Evolutionary conservation across 345 rosid species (phyloP), one percentile per base, ranked within the genome.

Genomic region (Rubroshorea leprosula): DNA sequence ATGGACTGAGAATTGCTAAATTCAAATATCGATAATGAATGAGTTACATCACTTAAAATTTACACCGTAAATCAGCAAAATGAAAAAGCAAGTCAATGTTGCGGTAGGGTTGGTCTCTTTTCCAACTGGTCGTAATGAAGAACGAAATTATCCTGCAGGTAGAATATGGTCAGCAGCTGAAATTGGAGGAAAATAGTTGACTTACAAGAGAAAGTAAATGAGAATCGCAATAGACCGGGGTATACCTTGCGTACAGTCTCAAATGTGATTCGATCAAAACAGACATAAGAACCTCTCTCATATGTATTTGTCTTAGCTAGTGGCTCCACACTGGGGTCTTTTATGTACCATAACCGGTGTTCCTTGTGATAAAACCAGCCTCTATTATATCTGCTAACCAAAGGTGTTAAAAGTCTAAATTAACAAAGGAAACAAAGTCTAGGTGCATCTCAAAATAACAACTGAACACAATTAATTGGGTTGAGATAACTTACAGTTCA

Each of bases 331-430:
- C 68, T 75, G 41, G 41, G 41, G 41, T 10, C 5, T 35, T 35
- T 35, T 44, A 79, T 78, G 70, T 83, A 81, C 99, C 99, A 94
- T 27, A 66, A 22, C 55, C 81, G 80, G 29, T 62, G 83, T 59
- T 90, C 99, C 68, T 87, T 94, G 85, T 90, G 95, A 70, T 87
- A 90, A 69, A 94, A 77, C 99, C 99, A 94, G 51, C 89, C 83
- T 80, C 82, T 81, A 46, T 81, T 84, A 38, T 80, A 79, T 57
- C 99, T 94, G 97, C 71, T 67, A 72, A 54, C 14, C 67, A 67
- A 26, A 66, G 13, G 49, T 25, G 38, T 58, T 45, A 53, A 20
- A 11, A n/a, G n/a, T n/a, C n/a, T n/a, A n/a, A n/a, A n/a, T n/a
- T n/a, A n/a, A n/a, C n/a, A 50, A n/a, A 24, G 0, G 2, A 1